Conservation (phyloP, 805 yeast genomes). For the Kluyveromyces dobzhanskii region DNA sequence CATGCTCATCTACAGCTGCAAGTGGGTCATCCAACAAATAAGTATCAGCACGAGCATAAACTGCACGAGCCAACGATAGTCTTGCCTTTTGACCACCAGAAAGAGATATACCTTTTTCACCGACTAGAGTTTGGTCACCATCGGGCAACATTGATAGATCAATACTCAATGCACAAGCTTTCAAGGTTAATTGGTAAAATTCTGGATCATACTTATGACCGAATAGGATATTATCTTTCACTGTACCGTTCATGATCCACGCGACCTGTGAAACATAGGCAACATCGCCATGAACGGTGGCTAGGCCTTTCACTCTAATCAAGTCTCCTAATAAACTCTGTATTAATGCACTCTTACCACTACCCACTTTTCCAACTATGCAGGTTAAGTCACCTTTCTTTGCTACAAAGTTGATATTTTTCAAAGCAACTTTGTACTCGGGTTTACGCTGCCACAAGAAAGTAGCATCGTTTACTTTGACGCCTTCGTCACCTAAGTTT, state of each 20-base stretch:
- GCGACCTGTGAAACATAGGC: slow-evolving; percentile 93
- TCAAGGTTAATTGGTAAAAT: slow-evolving; percentile 71
- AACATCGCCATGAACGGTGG: slow-evolving; percentile 61
- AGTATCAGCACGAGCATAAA: slow-evolving; percentile 87
- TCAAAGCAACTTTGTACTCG: slow-evolving; percentile 57
- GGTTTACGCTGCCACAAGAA: slow-evolving; percentile 75
- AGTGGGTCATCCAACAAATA: slow-evolving; percentile 86
- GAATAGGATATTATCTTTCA: slow-evolving; percentile 82
- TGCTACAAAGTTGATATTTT: slow-evolving; percentile 53
- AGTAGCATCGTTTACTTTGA: slow-evolving; percentile 54
- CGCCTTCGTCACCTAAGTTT: slow-evolving; percentile 58
- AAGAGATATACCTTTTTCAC: slow-evolving; percentile 93
- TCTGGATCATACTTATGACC: slow-evolving; percentile 78
- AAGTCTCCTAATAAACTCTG: slow-evolving; percentile 79
- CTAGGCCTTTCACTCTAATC: slow-evolving; percentile 65
- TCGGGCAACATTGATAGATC: slow-evolving; percentile 77
- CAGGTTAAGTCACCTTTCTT: slow-evolving; percentile 74
- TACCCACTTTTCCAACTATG: slow-evolving; percentile 83
- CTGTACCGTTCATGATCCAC: slow-evolving; percentile 95
- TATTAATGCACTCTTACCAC: slow-evolving; percentile 79
- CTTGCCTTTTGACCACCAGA: slow-evolving; percentile 99
- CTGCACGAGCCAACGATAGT: slow-evolving; percentile 89
- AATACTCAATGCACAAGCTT: slow-evolving; percentile 78
- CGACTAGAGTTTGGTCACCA: slow-evolving; percentile 89
- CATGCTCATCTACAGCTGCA: slow-evolving; percentile 97